Evolutionary conservation across 192 early-diverging fungal species (phyloP), one percentile per base, ranked within the genome.

Genomic region (Funneliformis mosseae): DNA sequence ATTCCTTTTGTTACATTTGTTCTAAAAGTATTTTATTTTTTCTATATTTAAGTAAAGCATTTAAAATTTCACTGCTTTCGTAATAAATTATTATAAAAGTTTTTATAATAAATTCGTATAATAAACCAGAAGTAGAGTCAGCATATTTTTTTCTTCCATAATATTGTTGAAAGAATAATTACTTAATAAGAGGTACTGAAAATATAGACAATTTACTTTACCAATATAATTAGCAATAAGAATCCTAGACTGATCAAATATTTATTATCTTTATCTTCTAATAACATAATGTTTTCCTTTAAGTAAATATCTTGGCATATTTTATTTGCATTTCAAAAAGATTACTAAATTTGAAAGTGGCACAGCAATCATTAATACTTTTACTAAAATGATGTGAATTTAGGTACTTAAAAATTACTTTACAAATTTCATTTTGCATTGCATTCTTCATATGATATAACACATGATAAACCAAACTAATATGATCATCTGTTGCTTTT

Each of bases 81-180:
- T 72, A 27, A 72, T 43, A 72, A 38, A 72, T 72, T 41, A 41
- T 41, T 72, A 43, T 72, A n/a, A 72, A 72, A 72, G 42, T 72
- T 21, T 23, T 72, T 41, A 48, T n/a, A 25, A 72, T 72, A 72
- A 72, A 72, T 42, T 72, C 39, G 25, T 72, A 45, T 45, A 72
- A 72, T 72, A 43, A 45, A 25, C 16, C 16, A 72, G 70, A 5
- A 25, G 70, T 21, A 72, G 42, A 43, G 11, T 10, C 33, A 27
- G 39, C 70, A 72, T n/a, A n/a, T 21, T 8, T 46, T 42, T 72
- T 18, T 14, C 16, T 45, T 38, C 42, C 21, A 72, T 72, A 72
- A 72, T 48, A 5, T 72, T 72, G 70, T 41, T 72, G 70, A 27
- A 72, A 72, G 21, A 72, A 72, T 72, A 5, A 72, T 72, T 43